Conservation (phyloP, 306 rosid species). For the Trifolium dubium region DNA sequence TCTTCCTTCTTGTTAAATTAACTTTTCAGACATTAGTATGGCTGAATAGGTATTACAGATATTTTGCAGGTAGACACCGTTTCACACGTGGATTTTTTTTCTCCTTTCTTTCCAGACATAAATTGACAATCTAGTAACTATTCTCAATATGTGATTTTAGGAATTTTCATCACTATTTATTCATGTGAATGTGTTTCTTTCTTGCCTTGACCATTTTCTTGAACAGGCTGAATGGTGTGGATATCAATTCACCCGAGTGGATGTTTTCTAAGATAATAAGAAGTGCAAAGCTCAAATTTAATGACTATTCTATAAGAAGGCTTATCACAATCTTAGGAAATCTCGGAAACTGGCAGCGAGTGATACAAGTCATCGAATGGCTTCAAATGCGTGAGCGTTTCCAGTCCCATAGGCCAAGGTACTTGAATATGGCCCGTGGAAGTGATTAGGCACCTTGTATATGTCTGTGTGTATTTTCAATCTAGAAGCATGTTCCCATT, state of each 20-base stretch:
- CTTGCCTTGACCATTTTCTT: constrained; percentile 41
- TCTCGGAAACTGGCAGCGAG: constrained; percentile 90
- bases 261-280: constrained; percentile 85
- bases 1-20: constrained; percentile 4
- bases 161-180: constrained; percentile 20
- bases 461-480: neutral
- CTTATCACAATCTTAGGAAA: constrained; percentile 83
- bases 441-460: constrained; percentile 2
- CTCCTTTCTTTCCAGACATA: constrained; percentile 21
- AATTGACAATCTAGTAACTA: constrained; percentile 30
- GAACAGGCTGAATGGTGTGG: constrained; percentile 92
- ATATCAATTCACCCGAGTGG: constrained; percentile 88
- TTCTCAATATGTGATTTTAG: constrained; percentile 30
- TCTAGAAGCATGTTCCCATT: constrained; percentile 30
- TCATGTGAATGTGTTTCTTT: constrained; percentile 39
- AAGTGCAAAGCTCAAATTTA: constrained; percentile 81
- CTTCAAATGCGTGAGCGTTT: constrained; percentile 90
- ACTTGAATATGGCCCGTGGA: constrained; percentile 14
- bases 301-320: constrained; percentile 82
- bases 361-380: constrained; percentile 91
- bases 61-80: constrained; percentile 19
- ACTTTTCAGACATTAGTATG: constrained; percentile 6
- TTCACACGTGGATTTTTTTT: constrained; percentile 9
- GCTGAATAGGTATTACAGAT: constrained; percentile 35
- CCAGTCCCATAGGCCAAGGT: constrained; percentile 81